Evolutionary conservation across 2,329 filamentous ascomycete species (phyloP).

Genomic region (Colletotrichum orchidophilum): DNA sequence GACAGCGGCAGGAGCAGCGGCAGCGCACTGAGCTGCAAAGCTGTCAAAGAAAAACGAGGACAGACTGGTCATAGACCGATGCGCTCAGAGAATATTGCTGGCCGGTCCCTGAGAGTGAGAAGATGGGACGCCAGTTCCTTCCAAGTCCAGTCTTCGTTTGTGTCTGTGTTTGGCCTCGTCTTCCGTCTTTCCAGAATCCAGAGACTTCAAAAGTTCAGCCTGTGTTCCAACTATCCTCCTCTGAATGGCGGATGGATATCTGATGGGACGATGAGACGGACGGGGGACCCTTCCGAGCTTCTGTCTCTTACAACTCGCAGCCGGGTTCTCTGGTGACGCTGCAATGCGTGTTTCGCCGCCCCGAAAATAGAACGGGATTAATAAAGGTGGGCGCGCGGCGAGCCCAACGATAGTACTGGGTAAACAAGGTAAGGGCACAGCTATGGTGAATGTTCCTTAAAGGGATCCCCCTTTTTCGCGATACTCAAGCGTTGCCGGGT

Average conservation of each 20-base stretch:
- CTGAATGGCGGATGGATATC: background rate
- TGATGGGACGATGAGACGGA: constrained; percentile 31
- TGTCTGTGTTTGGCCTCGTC: constrained; percentile 9
- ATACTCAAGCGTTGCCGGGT: background rate
- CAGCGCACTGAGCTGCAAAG: constrained; percentile 11
- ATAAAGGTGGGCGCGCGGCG: background rate
- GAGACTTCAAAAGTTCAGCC: background rate
- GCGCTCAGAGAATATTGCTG: background rate
- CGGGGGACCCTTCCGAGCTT: background rate
- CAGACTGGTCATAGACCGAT: background rate
- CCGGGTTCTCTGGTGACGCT: constrained; percentile 9
- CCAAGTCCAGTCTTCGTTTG: background rate
- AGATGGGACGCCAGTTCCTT: constrained; percentile 31
- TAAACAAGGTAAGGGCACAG: constrained; percentile 12
- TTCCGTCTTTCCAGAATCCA: constrained; percentile 1
- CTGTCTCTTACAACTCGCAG: constrained; percentile 15
- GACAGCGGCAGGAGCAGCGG: background rate
- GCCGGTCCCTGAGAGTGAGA: background rate
- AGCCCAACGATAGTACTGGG: background rate
- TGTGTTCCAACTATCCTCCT: background rate
- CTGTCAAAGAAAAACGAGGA: background rate
- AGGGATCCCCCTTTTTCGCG: constrained; percentile 29
- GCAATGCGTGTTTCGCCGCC: constrained; percentile 30
- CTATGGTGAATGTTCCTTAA: constrained; percentile 18
- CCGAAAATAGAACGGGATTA: constrained; percentile 31